phyloP scores from a whole-genome alignment of 1,139 yeast genomes.

The Trichomonascaceae sp. region DNA sequence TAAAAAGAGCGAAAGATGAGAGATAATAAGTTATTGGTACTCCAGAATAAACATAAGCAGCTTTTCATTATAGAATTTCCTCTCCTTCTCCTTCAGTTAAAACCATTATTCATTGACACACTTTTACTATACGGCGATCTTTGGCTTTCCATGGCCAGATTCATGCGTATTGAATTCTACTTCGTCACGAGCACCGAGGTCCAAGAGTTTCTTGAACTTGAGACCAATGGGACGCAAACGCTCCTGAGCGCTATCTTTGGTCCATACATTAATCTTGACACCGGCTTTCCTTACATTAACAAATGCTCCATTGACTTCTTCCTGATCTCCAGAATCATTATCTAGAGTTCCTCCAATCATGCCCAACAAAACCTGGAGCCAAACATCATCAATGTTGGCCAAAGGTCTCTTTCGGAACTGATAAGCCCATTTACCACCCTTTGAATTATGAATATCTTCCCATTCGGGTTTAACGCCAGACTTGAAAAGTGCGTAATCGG shows the following conservation, averaged over 20 bases:
- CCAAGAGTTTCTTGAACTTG: conserved; percentile 68
- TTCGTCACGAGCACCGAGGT: conserved; percentile 59
- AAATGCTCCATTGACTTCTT: conserved; percentile 93
- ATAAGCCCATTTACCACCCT: conserved; percentile 95
- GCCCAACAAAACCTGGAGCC: conserved; percentile 87
- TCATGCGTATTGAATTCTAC: conserved; percentile 64
- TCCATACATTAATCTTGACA: conserved; percentile 89
- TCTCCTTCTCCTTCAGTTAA: neutral
- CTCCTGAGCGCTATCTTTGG: conserved; percentile 64
- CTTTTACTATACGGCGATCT: conserved; percentile 17
- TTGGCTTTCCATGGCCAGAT: conserved; percentile 16
- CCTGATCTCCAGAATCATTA: conserved; percentile 45
- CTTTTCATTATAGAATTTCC: neutral
- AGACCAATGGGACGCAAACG: conserved; percentile 56
- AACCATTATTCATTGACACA: neutral
- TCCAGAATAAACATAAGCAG: neutral
- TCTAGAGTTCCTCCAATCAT: conserved; percentile 96
- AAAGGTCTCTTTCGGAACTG: conserved; percentile 49
- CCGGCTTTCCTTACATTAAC: conserved; percentile 80
- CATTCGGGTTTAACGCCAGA: conserved; percentile 96
- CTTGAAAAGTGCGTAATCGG: conserved; percentile 94
- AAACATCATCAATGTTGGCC: conserved; percentile 73
- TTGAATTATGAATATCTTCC: conserved; percentile 85
- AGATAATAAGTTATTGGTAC: neutral
- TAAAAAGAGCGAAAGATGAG: neutral